A percentile compares a stretch with the other conserved stretches of the same genome.
Conservation (phyloP, 805 yeast species). For the Wickerhamomyces mucosus region DNA sequence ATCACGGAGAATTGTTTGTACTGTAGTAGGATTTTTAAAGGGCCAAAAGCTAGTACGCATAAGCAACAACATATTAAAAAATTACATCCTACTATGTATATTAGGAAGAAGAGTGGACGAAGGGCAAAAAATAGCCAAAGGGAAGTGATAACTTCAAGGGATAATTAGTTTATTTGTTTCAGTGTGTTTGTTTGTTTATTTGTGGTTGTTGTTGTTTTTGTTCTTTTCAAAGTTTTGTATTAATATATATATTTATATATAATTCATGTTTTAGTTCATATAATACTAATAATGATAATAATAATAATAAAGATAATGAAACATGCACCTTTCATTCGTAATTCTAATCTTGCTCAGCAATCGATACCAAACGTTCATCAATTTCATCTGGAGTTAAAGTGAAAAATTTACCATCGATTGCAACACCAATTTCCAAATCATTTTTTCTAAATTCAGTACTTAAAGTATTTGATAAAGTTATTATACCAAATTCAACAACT, state of each 20-base stretch:
- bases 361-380: constrained; percentile 86
- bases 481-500: constrained; percentile 83
- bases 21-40: constrained; percentile 35
- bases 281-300: not conserved
- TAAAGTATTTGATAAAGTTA: constrained; percentile 74
- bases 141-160: not conserved
- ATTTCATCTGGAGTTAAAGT: constrained; percentile 76
- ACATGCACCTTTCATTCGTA: not conserved
- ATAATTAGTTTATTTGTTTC: not conserved
- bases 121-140: no score
- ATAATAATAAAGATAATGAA: not conserved
- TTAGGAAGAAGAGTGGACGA: constrained; percentile 39
- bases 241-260: no score
- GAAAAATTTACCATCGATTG: constrained; percentile 60
- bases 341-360: constrained; percentile 89
- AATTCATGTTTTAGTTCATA: not conserved
- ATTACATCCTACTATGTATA: constrained; percentile 34
- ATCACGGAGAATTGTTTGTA: constrained; percentile 29
- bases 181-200: no score
- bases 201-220: no score
- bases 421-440: constrained; percentile 90
- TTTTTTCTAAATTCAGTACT: constrained; percentile 91
- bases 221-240: no score
- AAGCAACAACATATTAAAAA: constrained; percentile 39
- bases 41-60: constrained; percentile 37